Conservation (phyloP, 2,329 filamentous ascomycete genomes). For the Ceratocystis lukuohia region DNA sequence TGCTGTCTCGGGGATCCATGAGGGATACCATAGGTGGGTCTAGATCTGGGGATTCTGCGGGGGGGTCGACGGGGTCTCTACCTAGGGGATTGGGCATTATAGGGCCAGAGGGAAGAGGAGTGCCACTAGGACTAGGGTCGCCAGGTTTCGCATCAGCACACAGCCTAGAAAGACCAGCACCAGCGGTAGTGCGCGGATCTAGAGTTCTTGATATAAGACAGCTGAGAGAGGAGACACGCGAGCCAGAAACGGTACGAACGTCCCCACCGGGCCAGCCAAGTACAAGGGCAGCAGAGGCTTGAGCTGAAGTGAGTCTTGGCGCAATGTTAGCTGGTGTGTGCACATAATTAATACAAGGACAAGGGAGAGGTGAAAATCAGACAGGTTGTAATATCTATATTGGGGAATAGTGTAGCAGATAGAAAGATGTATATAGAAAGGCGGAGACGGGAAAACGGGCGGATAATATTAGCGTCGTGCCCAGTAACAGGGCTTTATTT, state of each 20-base stretch:
- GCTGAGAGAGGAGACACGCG: background rate
- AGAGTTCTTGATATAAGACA: background rate
- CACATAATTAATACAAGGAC: background rate
- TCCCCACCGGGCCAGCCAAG: background rate
- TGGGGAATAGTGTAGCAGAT: background rate
- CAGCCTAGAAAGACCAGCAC: background rate
- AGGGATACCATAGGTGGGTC: background rate
- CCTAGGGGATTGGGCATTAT: background rate
- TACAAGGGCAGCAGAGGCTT: background rate
- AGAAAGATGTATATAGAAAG: too few species aligned
- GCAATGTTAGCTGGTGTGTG: background rate
- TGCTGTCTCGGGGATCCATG: background rate
- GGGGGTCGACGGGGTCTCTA: background rate
- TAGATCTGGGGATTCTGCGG: background rate
- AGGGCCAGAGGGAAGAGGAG: too few species aligned
- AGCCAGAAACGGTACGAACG: background rate
- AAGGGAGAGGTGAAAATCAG: background rate
- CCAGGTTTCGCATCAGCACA: background rate
- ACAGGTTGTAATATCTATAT: background rate
- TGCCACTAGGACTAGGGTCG: background rate
- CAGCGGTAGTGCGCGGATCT: background rate
- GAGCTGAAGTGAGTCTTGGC: constrained; percentile 5
- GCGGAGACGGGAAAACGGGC: background rate
- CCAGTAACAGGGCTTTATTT: background rate
- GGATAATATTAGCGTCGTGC: background rate